These are phyloP conservation scores for Tarenaya hassleriana DNA, from an alignment of 345 rosid species.

Conservation along the genomic window DNA sequence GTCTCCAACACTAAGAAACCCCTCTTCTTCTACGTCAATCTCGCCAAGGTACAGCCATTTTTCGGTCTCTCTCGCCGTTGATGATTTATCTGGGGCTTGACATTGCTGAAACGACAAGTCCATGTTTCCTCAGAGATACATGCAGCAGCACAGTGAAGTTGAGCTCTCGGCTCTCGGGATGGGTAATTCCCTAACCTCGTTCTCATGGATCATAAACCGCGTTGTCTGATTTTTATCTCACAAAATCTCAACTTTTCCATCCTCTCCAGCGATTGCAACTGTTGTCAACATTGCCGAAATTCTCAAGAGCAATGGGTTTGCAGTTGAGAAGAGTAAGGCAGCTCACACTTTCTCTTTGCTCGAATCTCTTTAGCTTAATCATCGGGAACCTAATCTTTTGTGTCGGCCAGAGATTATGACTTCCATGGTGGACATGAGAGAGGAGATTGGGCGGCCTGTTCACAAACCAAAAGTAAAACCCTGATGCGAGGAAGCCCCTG, in stretches of 20 bases:
- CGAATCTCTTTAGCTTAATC: background rate
- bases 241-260: background rate
- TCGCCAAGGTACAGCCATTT: slow-evolving; percentile 61
- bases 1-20: slow-evolving; percentile 80
- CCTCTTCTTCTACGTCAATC: slow-evolving; percentile 72
- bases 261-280: slow-evolving; percentile 57
- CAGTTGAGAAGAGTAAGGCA: slow-evolving; percentile 52
- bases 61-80: no score
- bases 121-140: slow-evolving; percentile 63
- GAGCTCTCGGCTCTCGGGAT: slow-evolving; percentile 78
- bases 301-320: slow-evolving; percentile 66
- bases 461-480: slow-evolving; percentile 65
- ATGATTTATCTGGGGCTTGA: no score
- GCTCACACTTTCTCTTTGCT: background rate
- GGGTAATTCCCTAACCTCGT: slow-evolving; percentile 32
- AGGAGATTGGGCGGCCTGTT: slow-evolving; percentile 55
- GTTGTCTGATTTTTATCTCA: background rate
- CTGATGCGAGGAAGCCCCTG: no score
- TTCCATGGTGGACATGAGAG: slow-evolving; percentile 54
- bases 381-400: background rate
- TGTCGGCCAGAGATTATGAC: slow-evolving; percentile 39
- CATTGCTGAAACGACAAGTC: no score
- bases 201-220: no score
- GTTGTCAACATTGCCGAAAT: slow-evolving; percentile 77
- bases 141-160: slow-evolving; percentile 60